These are phyloP conservation scores for Phytophthora idaei DNA, from an alignment of 352 stramenopile species.

Conservation along the genomic window DNA sequence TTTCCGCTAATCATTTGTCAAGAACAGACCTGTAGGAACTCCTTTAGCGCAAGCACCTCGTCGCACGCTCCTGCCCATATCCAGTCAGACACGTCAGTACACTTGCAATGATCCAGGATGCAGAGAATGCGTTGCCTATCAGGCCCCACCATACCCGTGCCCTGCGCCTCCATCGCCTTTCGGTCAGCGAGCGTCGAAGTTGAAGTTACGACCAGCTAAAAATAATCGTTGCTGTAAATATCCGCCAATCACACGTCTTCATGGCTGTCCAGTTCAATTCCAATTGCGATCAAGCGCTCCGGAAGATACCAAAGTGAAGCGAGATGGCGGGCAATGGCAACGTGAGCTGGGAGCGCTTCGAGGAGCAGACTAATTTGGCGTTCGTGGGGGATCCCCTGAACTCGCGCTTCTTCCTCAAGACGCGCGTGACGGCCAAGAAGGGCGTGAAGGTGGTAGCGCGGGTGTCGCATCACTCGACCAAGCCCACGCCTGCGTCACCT, in stretches of 20 bases:
- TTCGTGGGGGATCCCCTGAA: constrained; percentile 57
- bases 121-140: not conserved
- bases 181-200: not conserved
- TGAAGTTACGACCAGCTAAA: constrained; percentile 35
- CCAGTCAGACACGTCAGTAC: not conserved
- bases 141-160: constrained; percentile 9
- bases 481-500: constrained; percentile 20
- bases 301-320: constrained; percentile 6
- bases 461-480: constrained; percentile 42
- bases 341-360: constrained; percentile 68
- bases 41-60: constrained; percentile 63
- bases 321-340: constrained; percentile 25
- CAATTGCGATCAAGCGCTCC: not conserved
- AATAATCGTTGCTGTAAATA: constrained; percentile 23
- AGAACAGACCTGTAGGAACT: constrained; percentile 30
- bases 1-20: not conserved
- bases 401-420: constrained; percentile 73
- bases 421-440: constrained; percentile 38
- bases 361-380: constrained; percentile 70
- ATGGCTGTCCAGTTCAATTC: constrained; percentile 10
- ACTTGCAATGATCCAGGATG: not conserved
- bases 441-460: constrained; percentile 50
- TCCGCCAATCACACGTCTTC: constrained; percentile 25
- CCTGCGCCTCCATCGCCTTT: constrained; percentile 20
- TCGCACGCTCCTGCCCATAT: constrained; percentile 47